phyloP scores from a whole-genome alignment of 768 basidiomycete genomes.

The Boletus tylopilopsis region DNA sequence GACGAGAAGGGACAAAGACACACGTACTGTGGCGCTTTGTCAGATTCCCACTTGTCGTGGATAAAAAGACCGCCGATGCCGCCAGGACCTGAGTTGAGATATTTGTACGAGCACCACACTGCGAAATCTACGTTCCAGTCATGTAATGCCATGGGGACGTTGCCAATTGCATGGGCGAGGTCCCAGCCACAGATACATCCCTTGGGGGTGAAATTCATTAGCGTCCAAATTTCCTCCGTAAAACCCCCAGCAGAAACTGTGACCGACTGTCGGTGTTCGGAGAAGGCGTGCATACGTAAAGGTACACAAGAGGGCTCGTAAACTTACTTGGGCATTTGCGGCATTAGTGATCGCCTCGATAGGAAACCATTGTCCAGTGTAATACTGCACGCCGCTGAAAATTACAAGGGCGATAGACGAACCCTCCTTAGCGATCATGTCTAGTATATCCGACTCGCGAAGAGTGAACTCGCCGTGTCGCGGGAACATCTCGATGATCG shows the following conservation, averaged over 20 bases:
- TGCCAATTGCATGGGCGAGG: conserved; percentile 93
- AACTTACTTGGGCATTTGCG: conserved; percentile 73
- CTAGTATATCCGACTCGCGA: conserved; percentile 85
- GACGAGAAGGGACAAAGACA: conserved; percentile 9
- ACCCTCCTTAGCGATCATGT: conserved; percentile 68
- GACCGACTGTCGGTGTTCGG: conserved; percentile 4
- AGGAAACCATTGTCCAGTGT: conserved; percentile 94
- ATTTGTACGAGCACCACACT: conserved; percentile 99
- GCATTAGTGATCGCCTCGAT: conserved; percentile 81
- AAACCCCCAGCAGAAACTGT: conserved; percentile 2
- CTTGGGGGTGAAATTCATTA: conserved; percentile 39
- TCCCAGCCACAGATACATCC: conserved; percentile 96
- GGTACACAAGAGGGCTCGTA: conserved; percentile 17
- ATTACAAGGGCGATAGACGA: conserved; percentile 83
- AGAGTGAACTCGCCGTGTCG: conserved; percentile 81
- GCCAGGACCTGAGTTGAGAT: conserved; percentile 94
- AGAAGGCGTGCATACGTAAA: conserved; percentile 25
- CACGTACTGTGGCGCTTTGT: conserved; percentile 59
- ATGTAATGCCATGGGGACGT: conserved; percentile 84
- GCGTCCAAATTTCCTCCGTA: conserved; percentile 6
- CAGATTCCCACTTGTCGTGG: conserved; percentile 75
- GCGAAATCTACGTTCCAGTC: conserved; percentile 97
- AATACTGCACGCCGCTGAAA: conserved; percentile 94
- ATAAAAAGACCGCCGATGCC: conserved; percentile 95
- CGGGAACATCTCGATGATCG: conserved; percentile 77